Evolutionary conservation across 495 filamentous ascomycete genomes (phyloP), one percentile per base, ranked within the genome.

Genomic region (Pyrenula massariospora): DNA sequence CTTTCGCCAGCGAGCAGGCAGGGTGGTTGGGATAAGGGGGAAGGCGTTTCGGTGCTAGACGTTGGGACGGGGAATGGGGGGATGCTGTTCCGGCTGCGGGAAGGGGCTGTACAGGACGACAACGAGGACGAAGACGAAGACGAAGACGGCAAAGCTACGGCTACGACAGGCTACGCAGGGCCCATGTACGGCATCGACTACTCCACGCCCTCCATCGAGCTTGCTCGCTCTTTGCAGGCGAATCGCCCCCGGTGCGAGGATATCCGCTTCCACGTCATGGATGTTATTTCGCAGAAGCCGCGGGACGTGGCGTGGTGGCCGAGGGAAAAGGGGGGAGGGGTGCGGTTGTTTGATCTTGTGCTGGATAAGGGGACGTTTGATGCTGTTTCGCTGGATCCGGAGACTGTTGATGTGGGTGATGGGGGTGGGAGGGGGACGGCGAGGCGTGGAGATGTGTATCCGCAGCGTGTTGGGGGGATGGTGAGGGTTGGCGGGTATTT

Each of bases 341-440:
- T 42, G 8, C 5, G 5, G 31, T 15, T 42, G 8, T 96, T 90
- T 66, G 90, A 96, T 70, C 79, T 96, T 0, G 85, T 95, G 0
- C 77, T 96, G 3, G 93, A 98, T 70, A 98, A 98, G 67, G 93
- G 93, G 22, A 98, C 93, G 1, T 98, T 96, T 71, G 93, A 98
- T 76, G 93, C 93, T 1, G 82, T 98, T 3, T 86, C 82, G 48
- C 70, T 98, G 20, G 81, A 77, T 50, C 78, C 76, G 25, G 87
- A 88, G 66, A 70, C 66, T 23, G 75, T 84, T 57, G 62, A 47
- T 10, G 57, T 65, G 21, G 83, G 78, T 8, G 54, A 36, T 5
- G 21, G 22, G 20, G 60, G 54, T 15, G 2, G 50, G 8, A 47
- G 22, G 5, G 36, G 20, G 48, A 54, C 10, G 22, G 48, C 57